A percentile compares a stretch with the other conserved stretches of the same genome.
Evolutionary conservation across 495 filamentous ascomycete genomes (phyloP).

Genomic region (Neurospora hispaniola): DNA sequence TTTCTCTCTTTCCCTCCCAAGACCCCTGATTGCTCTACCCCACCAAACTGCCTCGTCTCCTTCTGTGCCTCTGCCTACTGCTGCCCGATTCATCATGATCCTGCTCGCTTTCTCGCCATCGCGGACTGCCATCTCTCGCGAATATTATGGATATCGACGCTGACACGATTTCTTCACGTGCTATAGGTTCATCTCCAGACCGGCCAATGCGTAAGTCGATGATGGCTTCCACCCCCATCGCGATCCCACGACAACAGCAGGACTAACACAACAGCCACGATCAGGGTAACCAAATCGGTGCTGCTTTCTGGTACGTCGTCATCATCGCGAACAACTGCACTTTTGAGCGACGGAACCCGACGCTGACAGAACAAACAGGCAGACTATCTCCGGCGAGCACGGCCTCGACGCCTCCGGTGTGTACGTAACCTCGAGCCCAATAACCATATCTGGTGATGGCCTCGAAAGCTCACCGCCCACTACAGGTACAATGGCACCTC

Average conservation of each 20-base stretch:
- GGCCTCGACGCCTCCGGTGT: slow-evolving; percentile 89
- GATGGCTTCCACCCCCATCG: slow-evolving; percentile 9
- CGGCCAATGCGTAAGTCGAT: slow-evolving; percentile 89
- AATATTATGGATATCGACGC: slow-evolving; percentile 10
- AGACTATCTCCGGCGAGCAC: slow-evolving; percentile 97
- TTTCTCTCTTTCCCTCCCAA: background rate
- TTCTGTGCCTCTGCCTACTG: background rate
- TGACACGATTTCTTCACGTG: slow-evolving; percentile 24
- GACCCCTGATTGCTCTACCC: background rate
- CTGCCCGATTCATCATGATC: background rate
- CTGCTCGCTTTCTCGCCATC: background rate
- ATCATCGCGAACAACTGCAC: background rate
- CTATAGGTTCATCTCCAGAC: slow-evolving; percentile 96
- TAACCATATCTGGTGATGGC: background rate
- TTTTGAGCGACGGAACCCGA: background rate
- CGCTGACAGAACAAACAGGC: slow-evolving; percentile 29
- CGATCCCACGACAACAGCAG: background rate
- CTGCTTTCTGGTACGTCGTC: slow-evolving; percentile 77
- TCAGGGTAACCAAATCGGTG: slow-evolving; percentile 99
- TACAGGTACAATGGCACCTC: slow-evolving; percentile 90
- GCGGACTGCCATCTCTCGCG: background rate
- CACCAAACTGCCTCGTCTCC: background rate
- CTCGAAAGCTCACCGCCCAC: slow-evolving; percentile 20
- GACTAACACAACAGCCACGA: slow-evolving; percentile 19
- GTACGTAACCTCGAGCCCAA: slow-evolving; percentile 24